Evolutionary conservation across 2,329 filamentous ascomycete species (phyloP).

Genomic region (Coniochaeta ligniaria): DNA sequence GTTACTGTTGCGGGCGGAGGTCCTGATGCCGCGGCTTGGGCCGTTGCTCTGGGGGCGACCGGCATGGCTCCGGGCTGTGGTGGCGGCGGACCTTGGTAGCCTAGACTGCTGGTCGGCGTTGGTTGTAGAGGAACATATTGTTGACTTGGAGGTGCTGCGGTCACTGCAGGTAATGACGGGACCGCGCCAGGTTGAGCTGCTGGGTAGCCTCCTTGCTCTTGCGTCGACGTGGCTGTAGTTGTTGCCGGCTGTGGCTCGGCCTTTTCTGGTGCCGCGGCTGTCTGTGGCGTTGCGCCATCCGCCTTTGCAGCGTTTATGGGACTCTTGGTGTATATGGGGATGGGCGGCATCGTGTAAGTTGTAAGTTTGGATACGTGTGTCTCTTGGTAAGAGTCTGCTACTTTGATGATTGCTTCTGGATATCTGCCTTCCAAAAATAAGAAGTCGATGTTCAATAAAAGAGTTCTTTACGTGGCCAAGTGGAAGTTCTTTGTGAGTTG

Average conservation of each 20-base stretch:
- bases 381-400: background rate
- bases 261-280: conserved; percentile 18
- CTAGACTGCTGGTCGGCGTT: conserved; percentile 32
- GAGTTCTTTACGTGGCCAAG: background rate
- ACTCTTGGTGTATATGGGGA: conserved; percentile 51
- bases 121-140: conserved; percentile 28
- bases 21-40: conserved; percentile 19
- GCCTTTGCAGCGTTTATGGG: conserved; percentile 52
- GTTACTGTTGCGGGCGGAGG: conserved; percentile 43
- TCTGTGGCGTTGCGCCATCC: conserved; percentile 39
- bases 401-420: too few species aligned
- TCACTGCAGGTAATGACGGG: conserved; percentile 35
- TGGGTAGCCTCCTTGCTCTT: conserved; percentile 21
- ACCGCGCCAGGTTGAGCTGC: conserved; percentile 39
- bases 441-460: background rate
- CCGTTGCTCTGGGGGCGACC: conserved; percentile 22
- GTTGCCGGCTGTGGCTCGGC: conserved; percentile 17
- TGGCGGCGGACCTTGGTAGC: conserved; percentile 35
- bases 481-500: background rate
- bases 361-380: background rate
- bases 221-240: conserved; percentile 20
- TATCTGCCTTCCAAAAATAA: background rate
- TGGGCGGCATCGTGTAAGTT: conserved; percentile 45
- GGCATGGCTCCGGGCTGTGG: conserved; percentile 53
- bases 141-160: conserved; percentile 25